A percentile compares a stretch with the other conserved stretches of the same genome.
These are phyloP conservation scores for Phytophthora pluvialis DNA, from an alignment of 352 stramenopile genomes.

Conservation along the genomic window DNA sequence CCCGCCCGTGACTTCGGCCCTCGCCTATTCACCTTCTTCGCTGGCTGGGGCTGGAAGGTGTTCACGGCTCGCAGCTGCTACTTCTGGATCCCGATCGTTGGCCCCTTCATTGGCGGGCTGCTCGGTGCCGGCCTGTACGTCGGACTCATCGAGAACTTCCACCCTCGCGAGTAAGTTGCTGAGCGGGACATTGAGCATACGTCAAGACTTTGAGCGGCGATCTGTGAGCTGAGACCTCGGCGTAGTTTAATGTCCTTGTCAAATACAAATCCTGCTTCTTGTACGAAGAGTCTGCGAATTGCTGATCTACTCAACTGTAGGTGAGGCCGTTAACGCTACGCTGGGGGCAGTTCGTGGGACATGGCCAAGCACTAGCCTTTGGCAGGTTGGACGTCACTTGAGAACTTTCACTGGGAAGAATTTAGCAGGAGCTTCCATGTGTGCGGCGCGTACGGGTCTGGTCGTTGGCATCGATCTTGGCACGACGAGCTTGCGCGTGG, in stretches of 20 bases:
- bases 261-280: conserved; percentile 6
- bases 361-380: too few relatives aligned
- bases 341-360: too few relatives aligned
- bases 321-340: too few relatives aligned
- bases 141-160: conserved; percentile 42
- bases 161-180: conserved; percentile 34
- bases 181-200: not conserved
- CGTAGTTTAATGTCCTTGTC: conserved; percentile 9
- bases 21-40: conserved; percentile 51
- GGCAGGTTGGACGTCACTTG: too few relatives aligned
- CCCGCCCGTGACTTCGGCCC: conserved; percentile 52
- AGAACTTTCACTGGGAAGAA: too few relatives aligned
- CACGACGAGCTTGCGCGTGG: not conserved
- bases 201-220: not conserved
- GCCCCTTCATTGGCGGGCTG: conserved; percentile 42
- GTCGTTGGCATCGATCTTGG: not conserved
- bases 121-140: conserved; percentile 42
- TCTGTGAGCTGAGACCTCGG: not conserved
- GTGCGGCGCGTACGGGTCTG: too few relatives aligned
- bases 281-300: not conserved
- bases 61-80: conserved; percentile 39
- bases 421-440: too few relatives aligned
- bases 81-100: conserved; percentile 54
- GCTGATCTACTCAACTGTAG: too few relatives aligned
- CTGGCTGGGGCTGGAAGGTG: conserved; percentile 50